A percentile compares a stretch with the other conserved stretches of the same genome.
These are phyloP conservation scores for Xerocomellus intermedius DNA, from an alignment of 768 basidiomycete species.

Conservation along the genomic window DNA sequence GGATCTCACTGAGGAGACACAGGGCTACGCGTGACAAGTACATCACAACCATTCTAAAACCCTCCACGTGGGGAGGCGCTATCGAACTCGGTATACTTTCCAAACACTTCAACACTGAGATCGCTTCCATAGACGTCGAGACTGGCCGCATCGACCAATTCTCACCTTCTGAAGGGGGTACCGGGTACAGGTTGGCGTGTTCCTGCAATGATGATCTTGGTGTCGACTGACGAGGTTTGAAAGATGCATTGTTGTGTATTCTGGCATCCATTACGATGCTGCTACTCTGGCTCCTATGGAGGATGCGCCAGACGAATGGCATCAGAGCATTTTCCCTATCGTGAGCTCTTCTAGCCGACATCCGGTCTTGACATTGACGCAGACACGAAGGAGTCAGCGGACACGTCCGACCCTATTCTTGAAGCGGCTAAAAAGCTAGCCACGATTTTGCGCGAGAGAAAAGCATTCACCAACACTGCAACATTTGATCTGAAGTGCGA, in stretches of 20 bases:
- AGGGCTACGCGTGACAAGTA: conserved; percentile 68
- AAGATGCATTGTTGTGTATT: conserved; percentile 82
- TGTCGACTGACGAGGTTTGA: conserved; percentile 8
- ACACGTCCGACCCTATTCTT: conserved; percentile 54
- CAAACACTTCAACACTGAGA: conserved; percentile 78
- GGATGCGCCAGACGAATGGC: conserved; percentile 82
- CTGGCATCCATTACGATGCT: conserved; percentile 96
- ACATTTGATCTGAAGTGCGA: conserved; percentile 91
- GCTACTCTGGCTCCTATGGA: conserved; percentile 75
- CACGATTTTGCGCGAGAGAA: conserved; percentile 65
- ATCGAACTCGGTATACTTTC: conserved; percentile 90
- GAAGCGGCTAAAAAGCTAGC: conserved; percentile 71
- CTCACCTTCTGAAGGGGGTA: conserved; percentile 38
- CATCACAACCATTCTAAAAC: conserved; percentile 75
- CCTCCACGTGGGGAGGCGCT: conserved; percentile 91
- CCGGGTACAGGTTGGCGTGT: conserved; percentile 29
- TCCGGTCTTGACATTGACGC: conserved; percentile 24
- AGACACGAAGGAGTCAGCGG: conserved; percentile 24
- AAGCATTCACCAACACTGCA: conserved; percentile 86
- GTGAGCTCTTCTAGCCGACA: conserved; percentile 31
- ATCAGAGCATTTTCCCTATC: conserved; percentile 79
- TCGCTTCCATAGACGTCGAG: conserved; percentile 88
- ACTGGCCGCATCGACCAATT: conserved; percentile 88
- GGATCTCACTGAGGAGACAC: background rate
- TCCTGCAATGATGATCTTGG: background rate